Evolutionary conservation across 2,329 filamentous ascomycete species (phyloP).

Genomic region (Amesomyces nigricolor): DNA sequence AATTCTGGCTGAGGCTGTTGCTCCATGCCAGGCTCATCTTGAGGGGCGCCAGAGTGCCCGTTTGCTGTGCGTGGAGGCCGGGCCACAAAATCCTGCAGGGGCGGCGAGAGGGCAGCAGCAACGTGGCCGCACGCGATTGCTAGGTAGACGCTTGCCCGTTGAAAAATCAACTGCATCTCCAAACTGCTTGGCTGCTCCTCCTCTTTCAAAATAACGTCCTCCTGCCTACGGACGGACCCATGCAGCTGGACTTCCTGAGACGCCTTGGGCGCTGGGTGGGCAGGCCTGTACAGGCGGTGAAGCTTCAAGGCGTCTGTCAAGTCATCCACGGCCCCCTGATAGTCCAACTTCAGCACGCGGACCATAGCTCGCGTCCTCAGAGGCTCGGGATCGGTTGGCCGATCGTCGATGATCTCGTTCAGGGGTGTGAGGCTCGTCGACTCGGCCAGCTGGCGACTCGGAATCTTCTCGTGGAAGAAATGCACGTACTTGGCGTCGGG

Average conservation of each 20-base stretch:
- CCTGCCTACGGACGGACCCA: slow-evolving; percentile 26
- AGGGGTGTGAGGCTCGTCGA: slow-evolving; percentile 63
- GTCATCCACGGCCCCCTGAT: slow-evolving; percentile 62
- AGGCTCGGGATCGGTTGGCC: slow-evolving; percentile 59
- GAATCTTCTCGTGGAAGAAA: slow-evolving; percentile 88
- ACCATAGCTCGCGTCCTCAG: slow-evolving; percentile 69
- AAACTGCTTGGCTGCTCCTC: slow-evolving; percentile 66
- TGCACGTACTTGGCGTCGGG: slow-evolving; percentile 80
- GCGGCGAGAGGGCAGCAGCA: slow-evolving; percentile 38
- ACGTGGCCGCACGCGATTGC: slow-evolving; percentile 64
- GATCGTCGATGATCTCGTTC: slow-evolving; percentile 59
- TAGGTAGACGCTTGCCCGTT: slow-evolving; percentile 67
- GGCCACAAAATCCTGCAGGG: background rate
- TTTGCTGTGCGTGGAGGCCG: background rate
- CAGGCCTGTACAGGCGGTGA: slow-evolving; percentile 47
- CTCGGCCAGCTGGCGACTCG: slow-evolving; percentile 65
- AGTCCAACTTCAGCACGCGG: slow-evolving; percentile 70
- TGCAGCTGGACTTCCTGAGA: slow-evolving; percentile 37
- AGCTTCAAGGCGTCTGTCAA: slow-evolving; percentile 60
- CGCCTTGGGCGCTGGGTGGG: slow-evolving; percentile 39
- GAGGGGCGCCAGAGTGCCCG: background rate
- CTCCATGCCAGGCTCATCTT: slow-evolving; percentile 20
- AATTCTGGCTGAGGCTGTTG: slow-evolving; percentile 24
- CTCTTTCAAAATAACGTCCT: slow-evolving; percentile 36
- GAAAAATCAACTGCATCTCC: slow-evolving; percentile 69